phyloP scores from a whole-genome alignment of 2,329 filamentous ascomycete species.

The Chrysosporium queenslandicum region DNA sequence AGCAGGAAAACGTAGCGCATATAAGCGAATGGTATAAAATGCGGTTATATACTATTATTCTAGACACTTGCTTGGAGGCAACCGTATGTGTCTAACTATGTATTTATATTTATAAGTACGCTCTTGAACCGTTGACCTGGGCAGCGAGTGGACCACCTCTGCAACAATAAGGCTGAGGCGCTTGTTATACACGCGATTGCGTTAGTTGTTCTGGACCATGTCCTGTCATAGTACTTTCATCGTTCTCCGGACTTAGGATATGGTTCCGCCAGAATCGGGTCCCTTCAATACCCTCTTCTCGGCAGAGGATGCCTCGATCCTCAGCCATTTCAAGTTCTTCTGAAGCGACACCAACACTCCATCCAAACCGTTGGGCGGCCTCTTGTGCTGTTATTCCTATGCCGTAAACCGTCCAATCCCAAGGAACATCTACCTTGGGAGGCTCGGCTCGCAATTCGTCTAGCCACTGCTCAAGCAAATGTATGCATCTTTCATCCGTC shows the following conservation, averaged over 20 bases:
- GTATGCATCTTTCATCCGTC: constrained; percentile 82
- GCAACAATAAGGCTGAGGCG: background rate
- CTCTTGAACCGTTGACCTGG: no score
- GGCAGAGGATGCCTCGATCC: constrained; percentile 73
- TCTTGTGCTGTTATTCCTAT: constrained; percentile 83
- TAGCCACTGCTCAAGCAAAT: constrained; percentile 66
- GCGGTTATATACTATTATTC: no score
- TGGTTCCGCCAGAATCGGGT: constrained; percentile 87
- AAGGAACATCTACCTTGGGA: constrained; percentile 54
- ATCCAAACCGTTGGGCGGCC: constrained; percentile 78
- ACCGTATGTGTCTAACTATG: no score
- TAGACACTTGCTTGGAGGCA: no score
- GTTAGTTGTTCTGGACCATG: background rate
- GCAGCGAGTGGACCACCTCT: no score
- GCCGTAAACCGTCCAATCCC: constrained; percentile 71
- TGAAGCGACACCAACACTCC: constrained; percentile 91
- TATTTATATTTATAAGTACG: no score
- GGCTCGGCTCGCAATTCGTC: constrained; percentile 58
- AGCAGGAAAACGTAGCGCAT: no score
- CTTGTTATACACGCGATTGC: background rate
- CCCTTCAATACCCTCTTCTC: constrained; percentile 85
- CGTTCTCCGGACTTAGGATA: background rate
- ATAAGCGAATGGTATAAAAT: no score
- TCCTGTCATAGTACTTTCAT: background rate
- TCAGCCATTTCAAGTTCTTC: constrained; percentile 98